Conservation (phyloP, 179 eudicot genomes). For the Nepenthes alata region DNA sequence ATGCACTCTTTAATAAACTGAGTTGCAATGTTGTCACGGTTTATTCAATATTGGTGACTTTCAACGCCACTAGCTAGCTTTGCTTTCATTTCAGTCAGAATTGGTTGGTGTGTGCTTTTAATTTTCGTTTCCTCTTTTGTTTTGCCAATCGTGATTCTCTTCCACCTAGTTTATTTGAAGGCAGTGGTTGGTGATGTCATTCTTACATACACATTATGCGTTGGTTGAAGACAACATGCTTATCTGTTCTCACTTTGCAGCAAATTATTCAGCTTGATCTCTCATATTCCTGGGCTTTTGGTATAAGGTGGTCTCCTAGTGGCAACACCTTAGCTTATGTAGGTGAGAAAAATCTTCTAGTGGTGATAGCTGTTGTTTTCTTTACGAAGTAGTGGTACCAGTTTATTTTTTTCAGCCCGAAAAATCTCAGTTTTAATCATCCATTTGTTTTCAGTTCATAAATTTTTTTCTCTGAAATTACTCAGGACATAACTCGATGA, state of each 20-base stretch:
- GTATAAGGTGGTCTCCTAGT: constrained; percentile 94
- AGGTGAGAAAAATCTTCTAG: constrained; percentile 42
- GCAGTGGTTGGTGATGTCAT: too few species aligned
- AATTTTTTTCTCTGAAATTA: constrained; percentile 7
- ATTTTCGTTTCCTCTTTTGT: too few species aligned
- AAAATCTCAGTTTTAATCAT: not conserved
- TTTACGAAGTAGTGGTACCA: not conserved
- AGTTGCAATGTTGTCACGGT: too few species aligned
- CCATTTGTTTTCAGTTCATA: not conserved
- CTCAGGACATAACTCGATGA: constrained; percentile 95
- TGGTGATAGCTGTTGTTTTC: not conserved
- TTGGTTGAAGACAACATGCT: constrained; percentile 5
- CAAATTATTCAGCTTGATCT: constrained; percentile 98
- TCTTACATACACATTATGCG: not conserved
- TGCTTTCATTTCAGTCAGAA: too few species aligned
- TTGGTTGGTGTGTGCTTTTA: too few species aligned
- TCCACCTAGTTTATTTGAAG: too few species aligned
- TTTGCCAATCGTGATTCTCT: too few species aligned
- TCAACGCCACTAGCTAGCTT: too few species aligned
- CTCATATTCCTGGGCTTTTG: constrained; percentile 90
- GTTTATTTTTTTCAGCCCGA: not conserved
- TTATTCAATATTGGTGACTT: too few species aligned
- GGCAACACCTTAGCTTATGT: constrained; percentile 97
- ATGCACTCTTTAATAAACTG: too few species aligned
- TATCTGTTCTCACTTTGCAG: constrained; percentile 28